These are phyloP conservation scores for Fereydounia khargensis DNA, from an alignment of 1,284 basidiomycete species.

Conservation along the genomic window DNA sequence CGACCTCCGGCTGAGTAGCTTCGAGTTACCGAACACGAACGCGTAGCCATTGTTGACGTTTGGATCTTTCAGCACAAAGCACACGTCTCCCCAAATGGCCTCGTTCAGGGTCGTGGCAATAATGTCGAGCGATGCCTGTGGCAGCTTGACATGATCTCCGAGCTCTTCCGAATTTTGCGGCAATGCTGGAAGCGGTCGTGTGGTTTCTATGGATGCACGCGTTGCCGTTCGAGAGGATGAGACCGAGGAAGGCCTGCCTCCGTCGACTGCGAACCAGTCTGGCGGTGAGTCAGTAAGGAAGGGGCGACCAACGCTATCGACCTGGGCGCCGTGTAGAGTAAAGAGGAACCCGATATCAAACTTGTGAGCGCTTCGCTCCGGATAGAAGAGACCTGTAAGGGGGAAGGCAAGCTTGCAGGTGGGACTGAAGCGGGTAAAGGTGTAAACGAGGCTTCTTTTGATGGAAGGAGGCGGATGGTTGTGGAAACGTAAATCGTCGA, in stretches of 20 bases:
- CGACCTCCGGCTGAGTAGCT: not conserved
- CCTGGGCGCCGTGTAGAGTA: not conserved
- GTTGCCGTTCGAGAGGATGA: too few relatives aligned
- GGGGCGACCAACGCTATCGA: too few relatives aligned
- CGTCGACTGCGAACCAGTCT: too few relatives aligned
- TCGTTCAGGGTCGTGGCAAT: slow-evolving; percentile 1
- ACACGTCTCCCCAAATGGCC: slow-evolving; percentile 11
- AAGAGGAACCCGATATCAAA: not conserved
- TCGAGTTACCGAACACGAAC: slow-evolving; percentile 1
- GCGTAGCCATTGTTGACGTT: not conserved
- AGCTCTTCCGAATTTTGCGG: too few relatives aligned
- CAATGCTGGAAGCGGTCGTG: too few relatives aligned
- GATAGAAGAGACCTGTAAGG: not conserved
- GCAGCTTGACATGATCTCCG: too few relatives aligned
- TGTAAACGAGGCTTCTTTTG: too few relatives aligned
- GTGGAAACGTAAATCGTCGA: not conserved
- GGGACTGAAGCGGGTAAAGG: not conserved
- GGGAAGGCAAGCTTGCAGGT: not conserved
- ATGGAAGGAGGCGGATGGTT: not conserved
- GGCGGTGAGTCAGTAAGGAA: too few relatives aligned
- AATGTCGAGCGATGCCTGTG: slow-evolving; percentile 1
- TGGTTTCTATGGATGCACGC: too few relatives aligned
- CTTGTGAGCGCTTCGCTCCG: not conserved
- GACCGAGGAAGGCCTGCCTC: too few relatives aligned
- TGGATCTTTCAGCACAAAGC: slow-evolving; percentile 12